Conservation (phyloP, 2,329 filamentous ascomycete species). For the Alternaria consortialis region DNA sequence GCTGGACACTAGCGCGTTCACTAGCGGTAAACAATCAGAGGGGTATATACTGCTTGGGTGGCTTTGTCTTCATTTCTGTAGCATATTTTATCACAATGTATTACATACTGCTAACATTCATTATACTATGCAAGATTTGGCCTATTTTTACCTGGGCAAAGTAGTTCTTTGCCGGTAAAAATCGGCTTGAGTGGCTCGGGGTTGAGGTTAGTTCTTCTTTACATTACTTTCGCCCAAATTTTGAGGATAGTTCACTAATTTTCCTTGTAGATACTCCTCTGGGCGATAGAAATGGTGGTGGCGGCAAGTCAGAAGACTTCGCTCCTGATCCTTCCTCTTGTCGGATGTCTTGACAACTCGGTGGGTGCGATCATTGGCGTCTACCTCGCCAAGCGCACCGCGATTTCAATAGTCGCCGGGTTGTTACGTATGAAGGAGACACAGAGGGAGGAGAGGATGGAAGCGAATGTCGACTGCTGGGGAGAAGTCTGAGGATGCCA, state of each 20-base stretch:
- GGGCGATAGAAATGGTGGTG: background rate
- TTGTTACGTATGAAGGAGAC: background rate
- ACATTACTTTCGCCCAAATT: background rate
- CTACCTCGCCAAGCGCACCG: too few species aligned
- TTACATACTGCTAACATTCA: background rate
- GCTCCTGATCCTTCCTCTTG: background rate
- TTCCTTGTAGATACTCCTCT: background rate
- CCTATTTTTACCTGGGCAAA: background rate
- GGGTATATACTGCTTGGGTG: background rate
- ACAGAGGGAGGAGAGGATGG: background rate
- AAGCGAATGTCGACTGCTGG: background rate
- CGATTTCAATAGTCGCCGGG: background rate
- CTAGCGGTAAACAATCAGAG: background rate
- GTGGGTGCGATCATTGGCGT: background rate
- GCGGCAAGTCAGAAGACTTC: background rate
- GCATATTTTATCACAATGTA: background rate
- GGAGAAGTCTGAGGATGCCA: background rate
- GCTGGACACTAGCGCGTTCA: background rate
- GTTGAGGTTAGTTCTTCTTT: background rate
- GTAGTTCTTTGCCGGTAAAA: background rate
- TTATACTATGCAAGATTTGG: background rate
- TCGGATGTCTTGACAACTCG: background rate
- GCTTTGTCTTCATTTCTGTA: background rate
- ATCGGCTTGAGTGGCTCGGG: background rate
- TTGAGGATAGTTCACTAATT: background rate